Percentiles rank a stretch among this genome's conserved stretches.
Conservation (phyloP, 2,329 filamentous ascomycete genomes). For the Sclerotinia borealis region DNA sequence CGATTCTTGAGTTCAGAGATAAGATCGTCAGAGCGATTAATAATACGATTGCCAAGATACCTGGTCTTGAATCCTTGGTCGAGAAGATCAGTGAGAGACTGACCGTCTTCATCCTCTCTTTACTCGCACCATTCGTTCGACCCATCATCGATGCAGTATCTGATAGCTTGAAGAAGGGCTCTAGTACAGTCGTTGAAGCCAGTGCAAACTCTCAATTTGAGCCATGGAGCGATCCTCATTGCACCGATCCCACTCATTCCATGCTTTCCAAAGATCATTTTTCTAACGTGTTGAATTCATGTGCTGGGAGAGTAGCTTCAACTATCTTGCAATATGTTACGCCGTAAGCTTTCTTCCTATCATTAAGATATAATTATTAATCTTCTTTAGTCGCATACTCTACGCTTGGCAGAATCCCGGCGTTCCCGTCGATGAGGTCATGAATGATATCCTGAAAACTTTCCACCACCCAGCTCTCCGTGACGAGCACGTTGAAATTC, state of each 20-base stretch:
- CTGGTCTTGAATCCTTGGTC: slow-evolving; percentile 77
- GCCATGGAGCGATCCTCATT: slow-evolving; percentile 70
- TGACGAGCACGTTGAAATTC: slow-evolving; percentile 69
- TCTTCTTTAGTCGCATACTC: slow-evolving; percentile 58
- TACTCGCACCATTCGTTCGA: slow-evolving; percentile 85
- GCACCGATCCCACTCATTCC: slow-evolving; percentile 74
- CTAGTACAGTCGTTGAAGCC: slow-evolving; percentile 61
- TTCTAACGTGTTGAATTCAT: slow-evolving; percentile 70
- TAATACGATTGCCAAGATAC: slow-evolving; percentile 80
- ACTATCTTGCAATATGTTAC: slow-evolving; percentile 81
- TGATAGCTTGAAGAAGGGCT: slow-evolving; percentile 78
- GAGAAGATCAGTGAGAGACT: slow-evolving; percentile 92
- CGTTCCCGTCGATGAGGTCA: slow-evolving; percentile 75
- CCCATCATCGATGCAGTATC: slow-evolving; percentile 87
- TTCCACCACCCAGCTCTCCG: slow-evolving; percentile 90
- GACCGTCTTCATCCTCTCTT: slow-evolving; percentile 83
- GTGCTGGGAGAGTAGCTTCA: slow-evolving; percentile 66
- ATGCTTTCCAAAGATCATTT: slow-evolving; percentile 84
- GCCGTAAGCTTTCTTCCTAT: slow-evolving; percentile 52
- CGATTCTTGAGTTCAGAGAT: slow-evolving; percentile 89
- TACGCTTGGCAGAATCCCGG: slow-evolving; percentile 90
- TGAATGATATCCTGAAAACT: slow-evolving; percentile 71
- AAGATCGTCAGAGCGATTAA: slow-evolving; percentile 85
- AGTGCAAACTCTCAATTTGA: slow-evolving; percentile 68
- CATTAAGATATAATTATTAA: not conserved